phyloP scores from a whole-genome alignment of 768 basidiomycete species.

The Pisolithus marmoratus region DNA sequence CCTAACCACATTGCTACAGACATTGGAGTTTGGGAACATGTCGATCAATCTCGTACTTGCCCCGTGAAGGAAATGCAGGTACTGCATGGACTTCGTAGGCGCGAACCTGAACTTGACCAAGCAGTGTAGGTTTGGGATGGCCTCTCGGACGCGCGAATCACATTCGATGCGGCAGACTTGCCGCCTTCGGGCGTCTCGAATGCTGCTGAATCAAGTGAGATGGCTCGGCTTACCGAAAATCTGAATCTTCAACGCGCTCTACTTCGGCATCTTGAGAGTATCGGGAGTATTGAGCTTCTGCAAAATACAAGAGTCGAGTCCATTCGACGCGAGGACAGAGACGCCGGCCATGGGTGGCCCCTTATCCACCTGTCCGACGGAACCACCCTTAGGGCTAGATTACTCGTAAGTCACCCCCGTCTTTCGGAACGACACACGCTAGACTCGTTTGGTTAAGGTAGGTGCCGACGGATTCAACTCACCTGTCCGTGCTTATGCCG shows the following conservation, averaged over 20 bases:
- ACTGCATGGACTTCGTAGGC: conserved; percentile 7
- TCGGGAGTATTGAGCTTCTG: conserved; percentile 53
- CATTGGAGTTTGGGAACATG: conserved; percentile 78
- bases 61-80: conserved; percentile 86
- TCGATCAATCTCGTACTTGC: conserved; percentile 62
- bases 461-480: conserved; percentile 97
- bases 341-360: conserved; percentile 67
- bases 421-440: neutral
- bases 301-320: conserved; percentile 72
- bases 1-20: conserved; percentile 35
- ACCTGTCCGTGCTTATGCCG: conserved; percentile 81
- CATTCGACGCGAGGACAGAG: conserved; percentile 44
- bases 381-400: conserved; percentile 57
- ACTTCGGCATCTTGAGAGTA: conserved; percentile 51
- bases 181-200: conserved; percentile 21
- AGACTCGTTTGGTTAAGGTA: conserved; percentile 42
- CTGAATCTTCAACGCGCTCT: conserved; percentile 87
- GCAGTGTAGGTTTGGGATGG: conserved; percentile 83
- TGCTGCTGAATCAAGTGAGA: conserved; percentile 32
- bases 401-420: conserved; percentile 51
- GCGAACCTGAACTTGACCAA: neutral
- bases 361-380: conserved; percentile 69
- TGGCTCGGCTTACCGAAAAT: conserved; percentile 90
- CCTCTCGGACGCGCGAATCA: conserved; percentile 71
- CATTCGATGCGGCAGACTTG: conserved; percentile 54